Evolutionary conservation across 1,284 basidiomycete species (phyloP).

Genomic region (Microbotryum intermedium): DNA sequence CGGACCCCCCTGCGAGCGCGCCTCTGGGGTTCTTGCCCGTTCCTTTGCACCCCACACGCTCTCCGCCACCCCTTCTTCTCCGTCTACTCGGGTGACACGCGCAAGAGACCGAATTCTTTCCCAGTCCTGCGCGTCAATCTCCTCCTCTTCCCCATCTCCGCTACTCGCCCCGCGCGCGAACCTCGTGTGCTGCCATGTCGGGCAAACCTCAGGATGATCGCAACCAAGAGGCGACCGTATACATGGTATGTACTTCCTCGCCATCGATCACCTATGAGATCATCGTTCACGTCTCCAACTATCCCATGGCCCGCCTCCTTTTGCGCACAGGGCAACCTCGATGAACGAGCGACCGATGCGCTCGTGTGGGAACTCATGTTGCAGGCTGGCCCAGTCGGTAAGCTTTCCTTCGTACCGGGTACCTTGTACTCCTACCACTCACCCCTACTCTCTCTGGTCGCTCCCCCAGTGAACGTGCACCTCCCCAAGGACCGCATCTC

Average conservation of each 20-base stretch:
- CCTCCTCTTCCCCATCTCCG: neutral
- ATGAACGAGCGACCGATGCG: constrained; percentile 87
- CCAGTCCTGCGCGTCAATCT: neutral
- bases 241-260: constrained; percentile 53
- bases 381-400: constrained; percentile 93
- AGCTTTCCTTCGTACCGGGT: constrained; percentile 38
- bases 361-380: constrained; percentile 98
- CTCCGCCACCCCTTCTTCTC: neutral
- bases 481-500: constrained; percentile 99
- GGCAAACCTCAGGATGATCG: constrained; percentile 8
- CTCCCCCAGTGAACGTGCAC: constrained; percentile 85
- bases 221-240: constrained; percentile 81
- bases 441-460: neutral
- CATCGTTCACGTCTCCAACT: neutral
- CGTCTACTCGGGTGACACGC: neutral
- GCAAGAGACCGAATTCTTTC: neutral
- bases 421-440: neutral
- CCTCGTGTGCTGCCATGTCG: neutral
- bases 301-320: too few species aligned
- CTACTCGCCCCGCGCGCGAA: neutral
- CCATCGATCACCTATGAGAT: neutral
- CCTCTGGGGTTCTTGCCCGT: neutral
- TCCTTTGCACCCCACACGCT: neutral
- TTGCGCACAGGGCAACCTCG: constrained; percentile 75
- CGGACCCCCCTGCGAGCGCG: neutral